Percentiles rank a stretch among this genome's conserved stretches.
These are phyloP conservation scores for Craterostigma plantagineum DNA, from an alignment of 257 asterid species.

Conservation along the genomic window DNA sequence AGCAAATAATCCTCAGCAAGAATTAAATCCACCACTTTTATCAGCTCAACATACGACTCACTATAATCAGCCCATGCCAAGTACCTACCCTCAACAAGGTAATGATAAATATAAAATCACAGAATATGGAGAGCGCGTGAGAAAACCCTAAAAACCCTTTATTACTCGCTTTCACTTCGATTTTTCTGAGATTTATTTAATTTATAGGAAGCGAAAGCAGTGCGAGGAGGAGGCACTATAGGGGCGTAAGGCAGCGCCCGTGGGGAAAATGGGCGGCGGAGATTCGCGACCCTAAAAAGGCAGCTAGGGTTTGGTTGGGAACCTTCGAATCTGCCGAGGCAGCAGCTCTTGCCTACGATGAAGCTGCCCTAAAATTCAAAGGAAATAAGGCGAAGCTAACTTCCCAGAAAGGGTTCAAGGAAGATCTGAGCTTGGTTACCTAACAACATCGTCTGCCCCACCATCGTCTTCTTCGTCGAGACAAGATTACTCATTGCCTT, in stretches of 20 bases:
- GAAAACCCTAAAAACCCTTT: too few relatives aligned
- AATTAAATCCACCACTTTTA: too few relatives aligned
- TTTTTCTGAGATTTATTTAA: too few relatives aligned
- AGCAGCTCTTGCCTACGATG: constrained; percentile 70
- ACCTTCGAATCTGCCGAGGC: constrained; percentile 65
- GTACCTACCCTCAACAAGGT: too few relatives aligned
- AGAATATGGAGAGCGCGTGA: too few relatives aligned
- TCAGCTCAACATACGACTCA: too few relatives aligned
- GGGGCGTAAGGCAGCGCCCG: constrained; percentile 79
- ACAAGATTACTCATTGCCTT: too few relatives aligned
- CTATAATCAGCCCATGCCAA: too few relatives aligned
- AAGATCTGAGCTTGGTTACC: constrained; percentile 15
- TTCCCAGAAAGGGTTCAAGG: constrained; percentile 75
- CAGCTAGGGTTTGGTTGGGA: constrained; percentile 78
- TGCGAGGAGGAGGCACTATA: constrained; percentile 42
- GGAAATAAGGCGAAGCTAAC: constrained; percentile 84
- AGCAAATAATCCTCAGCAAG: too few relatives aligned
- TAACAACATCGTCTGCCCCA: constrained; percentile 1
- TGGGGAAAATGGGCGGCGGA: constrained; percentile 97
- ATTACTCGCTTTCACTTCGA: too few relatives aligned
- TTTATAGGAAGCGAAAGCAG: not conserved
- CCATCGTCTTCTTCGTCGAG: not conserved
- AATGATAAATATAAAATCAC: too few relatives aligned
- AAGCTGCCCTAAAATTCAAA: constrained; percentile 69
- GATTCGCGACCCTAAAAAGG: constrained; percentile 69